A percentile compares a stretch with the other conserved stretches of the same genome.
These are phyloP conservation scores for Ganoderma lingzhi DNA, from an alignment of 1,284 basidiomycete genomes.

Conservation along the genomic window DNA sequence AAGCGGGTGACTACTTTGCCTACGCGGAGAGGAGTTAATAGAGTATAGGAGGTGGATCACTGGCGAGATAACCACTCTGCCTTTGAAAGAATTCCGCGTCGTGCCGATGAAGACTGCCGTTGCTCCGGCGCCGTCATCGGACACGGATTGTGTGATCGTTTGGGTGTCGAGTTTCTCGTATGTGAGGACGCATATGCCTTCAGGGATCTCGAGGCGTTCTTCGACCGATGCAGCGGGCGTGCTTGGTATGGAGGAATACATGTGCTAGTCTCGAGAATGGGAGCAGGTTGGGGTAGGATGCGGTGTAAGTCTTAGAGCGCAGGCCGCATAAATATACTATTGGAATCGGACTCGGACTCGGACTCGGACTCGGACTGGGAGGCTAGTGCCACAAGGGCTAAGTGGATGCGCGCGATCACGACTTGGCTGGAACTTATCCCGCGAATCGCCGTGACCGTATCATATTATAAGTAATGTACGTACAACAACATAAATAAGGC, in stretches of 20 bases:
- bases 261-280: not conserved
- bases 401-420: too few relatives aligned
- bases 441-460: too few relatives aligned
- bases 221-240: slow-evolving; percentile 53
- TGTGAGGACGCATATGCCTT: slow-evolving; percentile 68
- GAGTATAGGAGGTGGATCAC: not conserved
- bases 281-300: not conserved
- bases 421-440: too few relatives aligned
- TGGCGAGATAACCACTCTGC: slow-evolving; percentile 37
- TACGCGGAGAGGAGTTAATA: slow-evolving; percentile 38
- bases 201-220: slow-evolving; percentile 51
- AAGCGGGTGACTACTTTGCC: slow-evolving; percentile 77
- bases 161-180: slow-evolving; percentile 64
- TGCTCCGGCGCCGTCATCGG: slow-evolving; percentile 72
- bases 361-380: too few relatives aligned
- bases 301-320: too few relatives aligned
- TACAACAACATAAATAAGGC: too few relatives aligned
- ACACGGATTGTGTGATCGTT: slow-evolving; percentile 66
- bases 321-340: too few relatives aligned
- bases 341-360: too few relatives aligned
- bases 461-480: too few relatives aligned
- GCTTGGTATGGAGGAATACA: slow-evolving; percentile 12
- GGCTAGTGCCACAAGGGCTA: too few relatives aligned
- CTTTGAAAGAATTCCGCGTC: slow-evolving; percentile 70
- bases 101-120: slow-evolving; percentile 80